These are phyloP conservation scores for Naganishia antarctica DNA, from an alignment of 768 basidiomycete genomes.

Conservation along the genomic window DNA sequence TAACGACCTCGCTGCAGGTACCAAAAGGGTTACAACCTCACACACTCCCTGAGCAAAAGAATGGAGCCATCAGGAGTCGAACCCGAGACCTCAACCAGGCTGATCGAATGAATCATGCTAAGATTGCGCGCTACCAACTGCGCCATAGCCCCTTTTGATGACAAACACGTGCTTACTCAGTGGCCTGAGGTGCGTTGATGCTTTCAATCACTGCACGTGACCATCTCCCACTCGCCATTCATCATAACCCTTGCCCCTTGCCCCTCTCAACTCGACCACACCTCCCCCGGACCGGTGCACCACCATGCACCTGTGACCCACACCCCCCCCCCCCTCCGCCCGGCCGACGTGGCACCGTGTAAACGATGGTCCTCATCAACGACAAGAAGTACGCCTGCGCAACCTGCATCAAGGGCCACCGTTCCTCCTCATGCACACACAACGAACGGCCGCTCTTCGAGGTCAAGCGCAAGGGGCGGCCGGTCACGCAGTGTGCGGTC, in stretches of 20 bases:
- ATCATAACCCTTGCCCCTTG: neutral
- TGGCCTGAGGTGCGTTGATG: neutral
- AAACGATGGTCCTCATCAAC: conserved; percentile 46
- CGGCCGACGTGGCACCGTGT: neutral
- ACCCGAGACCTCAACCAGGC: conserved; percentile 1
- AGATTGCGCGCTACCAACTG: conserved; percentile 5
- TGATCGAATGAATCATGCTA: neutral
- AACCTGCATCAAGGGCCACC: conserved; percentile 90
- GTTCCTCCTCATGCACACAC: conserved; percentile 81
- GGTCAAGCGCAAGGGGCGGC: conserved; percentile 87
- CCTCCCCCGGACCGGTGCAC: neutral
- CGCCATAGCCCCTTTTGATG: conserved; percentile 1
- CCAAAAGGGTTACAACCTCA: too few species aligned
- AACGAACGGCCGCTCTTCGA: conserved; percentile 84
- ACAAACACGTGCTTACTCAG: neutral
- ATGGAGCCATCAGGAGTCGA: conserved; percentile 5
- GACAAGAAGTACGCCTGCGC: conserved; percentile 52
- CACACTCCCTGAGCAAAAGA: too few species aligned
- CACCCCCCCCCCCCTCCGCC: neutral
- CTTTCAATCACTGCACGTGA: neutral
- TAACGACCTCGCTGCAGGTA: too few species aligned
- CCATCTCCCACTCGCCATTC: neutral
- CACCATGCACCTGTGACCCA: neutral
- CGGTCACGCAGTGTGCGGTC: conserved; percentile 79
- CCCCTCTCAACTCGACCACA: neutral